These are phyloP conservation scores for Suhomyces panamericanus DNA, from an alignment of 1,139 yeast genomes.

Conservation along the genomic window DNA sequence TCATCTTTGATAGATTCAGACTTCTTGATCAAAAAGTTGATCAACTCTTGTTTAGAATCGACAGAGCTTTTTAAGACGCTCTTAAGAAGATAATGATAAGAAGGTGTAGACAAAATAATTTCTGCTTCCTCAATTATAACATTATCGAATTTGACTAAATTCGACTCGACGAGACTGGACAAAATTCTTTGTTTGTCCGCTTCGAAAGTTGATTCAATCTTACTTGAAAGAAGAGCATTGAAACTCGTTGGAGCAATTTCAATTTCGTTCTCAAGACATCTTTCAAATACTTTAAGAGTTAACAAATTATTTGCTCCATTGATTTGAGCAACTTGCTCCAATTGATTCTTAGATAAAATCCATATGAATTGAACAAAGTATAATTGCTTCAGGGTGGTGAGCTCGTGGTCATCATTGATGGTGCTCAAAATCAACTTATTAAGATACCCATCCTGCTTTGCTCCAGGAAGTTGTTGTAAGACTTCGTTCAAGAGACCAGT, in stretches of 20 bases:
- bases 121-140: slow-evolving; percentile 18
- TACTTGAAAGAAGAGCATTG: slow-evolving; percentile 2
- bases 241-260: slow-evolving; percentile 8
- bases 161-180: slow-evolving; percentile 19
- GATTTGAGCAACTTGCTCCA: slow-evolving; percentile 8
- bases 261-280: slow-evolving; percentile 12
- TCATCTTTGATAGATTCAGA: slow-evolving; percentile 20
- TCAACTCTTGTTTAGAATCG: slow-evolving; percentile 12
- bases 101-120: slow-evolving; percentile 16
- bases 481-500: slow-evolving; percentile 40
- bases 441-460: slow-evolving; percentile 5
- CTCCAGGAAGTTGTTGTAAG: slow-evolving; percentile 30
- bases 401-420: neutral
- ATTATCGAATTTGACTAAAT: slow-evolving; percentile 26
- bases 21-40: slow-evolving; percentile 19
- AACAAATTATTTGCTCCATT: slow-evolving; percentile 2
- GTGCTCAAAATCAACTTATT: slow-evolving; percentile 14
- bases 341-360: slow-evolving; percentile 24
- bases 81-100: slow-evolving; percentile 25
- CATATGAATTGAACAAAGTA: slow-evolving; percentile 23
- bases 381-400: slow-evolving; percentile 13
- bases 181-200: slow-evolving; percentile 9
- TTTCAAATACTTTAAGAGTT: slow-evolving; percentile 9
- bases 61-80: slow-evolving; percentile 19
- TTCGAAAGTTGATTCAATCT: slow-evolving; percentile 4